These are phyloP conservation scores for Rhodamnia argentea DNA, from an alignment of 345 rosid species.

Conservation along the genomic window DNA sequence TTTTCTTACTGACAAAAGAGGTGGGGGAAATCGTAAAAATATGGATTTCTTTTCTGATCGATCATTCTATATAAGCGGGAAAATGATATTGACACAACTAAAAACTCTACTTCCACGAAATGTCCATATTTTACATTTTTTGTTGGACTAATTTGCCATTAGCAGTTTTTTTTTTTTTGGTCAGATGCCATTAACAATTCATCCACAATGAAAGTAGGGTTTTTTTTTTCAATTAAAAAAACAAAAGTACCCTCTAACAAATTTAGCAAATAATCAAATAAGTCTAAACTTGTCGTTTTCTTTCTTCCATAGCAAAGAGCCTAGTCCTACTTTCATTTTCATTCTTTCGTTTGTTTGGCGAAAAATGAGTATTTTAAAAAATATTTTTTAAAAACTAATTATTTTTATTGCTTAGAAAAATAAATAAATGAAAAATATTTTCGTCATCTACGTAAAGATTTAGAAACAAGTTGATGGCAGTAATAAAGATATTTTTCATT, in stretches of 20 bases:
- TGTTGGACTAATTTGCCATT: neutral
- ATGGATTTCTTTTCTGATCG: neutral
- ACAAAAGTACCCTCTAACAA: neutral
- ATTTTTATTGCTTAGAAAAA: too few relatives aligned
- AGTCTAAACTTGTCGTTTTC: neutral
- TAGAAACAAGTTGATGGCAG: too few relatives aligned
- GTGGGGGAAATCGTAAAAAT: neutral
- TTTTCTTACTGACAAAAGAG: neutral
- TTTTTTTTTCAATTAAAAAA: neutral
- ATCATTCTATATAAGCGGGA: neutral
- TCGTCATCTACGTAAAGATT: too few relatives aligned
- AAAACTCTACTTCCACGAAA: neutral
- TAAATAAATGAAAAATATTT: too few relatives aligned
- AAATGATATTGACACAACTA: neutral
- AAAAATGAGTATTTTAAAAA: too few relatives aligned
- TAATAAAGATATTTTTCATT: too few relatives aligned
- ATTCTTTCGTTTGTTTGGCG: neutral
- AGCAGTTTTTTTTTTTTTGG: too few relatives aligned
- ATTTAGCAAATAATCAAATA: neutral
- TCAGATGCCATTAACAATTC: neutral
- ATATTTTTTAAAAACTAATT: too few relatives aligned
- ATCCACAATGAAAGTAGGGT: neutral
- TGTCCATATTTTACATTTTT: neutral
- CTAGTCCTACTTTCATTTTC: neutral
- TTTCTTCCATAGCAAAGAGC: neutral